A percentile compares a stretch with the other conserved stretches of the same genome.
phyloP scores from a whole-genome alignment of 225 moss, liverwort and hornwort genomes.

The Marchantia paleacea region DNA sequence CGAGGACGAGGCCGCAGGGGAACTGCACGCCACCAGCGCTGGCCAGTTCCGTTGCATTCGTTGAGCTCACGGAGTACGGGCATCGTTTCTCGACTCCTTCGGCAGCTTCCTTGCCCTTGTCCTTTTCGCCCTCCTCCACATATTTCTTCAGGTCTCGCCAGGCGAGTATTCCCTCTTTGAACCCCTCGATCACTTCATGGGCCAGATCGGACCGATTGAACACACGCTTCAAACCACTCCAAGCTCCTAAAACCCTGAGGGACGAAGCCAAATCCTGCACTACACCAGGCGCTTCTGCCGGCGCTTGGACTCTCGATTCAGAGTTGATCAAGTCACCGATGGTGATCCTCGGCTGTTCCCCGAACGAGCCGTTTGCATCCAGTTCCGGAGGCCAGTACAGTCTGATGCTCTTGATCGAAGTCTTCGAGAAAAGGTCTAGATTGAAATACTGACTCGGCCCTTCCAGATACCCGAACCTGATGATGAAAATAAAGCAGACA shows the following conservation, averaged over 20 bases:
- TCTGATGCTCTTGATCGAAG: constrained; percentile 5
- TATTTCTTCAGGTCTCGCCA: constrained; percentile 39
- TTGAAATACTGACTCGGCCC: constrained; percentile 26
- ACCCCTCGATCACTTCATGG: constrained; percentile 34
- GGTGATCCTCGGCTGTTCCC: neutral
- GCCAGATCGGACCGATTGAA: constrained; percentile 43
- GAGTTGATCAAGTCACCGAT: neutral
- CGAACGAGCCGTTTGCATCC: neutral
- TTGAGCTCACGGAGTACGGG: constrained; percentile 35
- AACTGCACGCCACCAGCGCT: constrained; percentile 20
- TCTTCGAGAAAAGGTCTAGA: constrained; percentile 19
- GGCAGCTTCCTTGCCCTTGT: neutral
- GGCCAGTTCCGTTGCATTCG: constrained; percentile 25
- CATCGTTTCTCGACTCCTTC: constrained; percentile 25
- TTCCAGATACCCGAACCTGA: constrained; percentile 45
- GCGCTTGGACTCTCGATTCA: neutral
- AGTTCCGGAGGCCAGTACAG: constrained; percentile 4
- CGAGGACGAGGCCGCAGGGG: constrained; percentile 49
- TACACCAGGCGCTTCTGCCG: neutral
- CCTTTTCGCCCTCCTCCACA: constrained; percentile 23
- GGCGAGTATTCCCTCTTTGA: constrained; percentile 38
- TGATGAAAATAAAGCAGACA: constrained; percentile 37
- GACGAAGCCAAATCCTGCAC: constrained; percentile 2
- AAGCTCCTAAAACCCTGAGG: constrained; percentile 29
- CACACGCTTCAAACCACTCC: constrained; percentile 41